Evolutionary conservation across 2,329 filamentous ascomycete species (phyloP), one percentile per base, ranked within the genome.

Genomic region (Colletotrichum navitas): DNA sequence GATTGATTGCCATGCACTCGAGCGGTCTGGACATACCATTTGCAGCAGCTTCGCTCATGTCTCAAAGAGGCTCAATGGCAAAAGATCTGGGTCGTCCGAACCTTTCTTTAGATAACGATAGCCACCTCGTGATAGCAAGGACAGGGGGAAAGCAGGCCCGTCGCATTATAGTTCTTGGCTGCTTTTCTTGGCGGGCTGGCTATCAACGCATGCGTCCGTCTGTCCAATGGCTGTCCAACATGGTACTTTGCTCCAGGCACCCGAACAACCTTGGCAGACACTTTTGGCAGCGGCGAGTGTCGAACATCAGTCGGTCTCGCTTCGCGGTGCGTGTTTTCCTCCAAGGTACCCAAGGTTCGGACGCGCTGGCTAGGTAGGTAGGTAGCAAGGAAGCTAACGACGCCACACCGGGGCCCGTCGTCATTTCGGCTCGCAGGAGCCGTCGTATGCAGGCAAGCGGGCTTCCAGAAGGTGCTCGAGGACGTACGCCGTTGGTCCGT

Each of bases 101-200:
- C 8, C 12, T 18, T 32, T 16, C 12, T 18, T n/a, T 8, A 36
- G 45, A 24, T 21, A 12, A 47, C 1, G 18, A 45, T 4, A 29
- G 29, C 4, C 29, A 29, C 29, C 29, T 43, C 41, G 41, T 43
- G 16, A 45, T 45, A 11, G 43, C 43, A 45, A n/a, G 43, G 43
- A 11, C 4, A n/a, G 8, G 41, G 41, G 32, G 21, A 51, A 62
- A 62, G 59, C 10, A 62, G 26, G 24, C 45, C 16, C 32, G 14
- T 29, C 45, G 45, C n/a, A 34, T 47, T 14, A 21, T 8, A 14
- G 6, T 39, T 26, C 12, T 51, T 21, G 11, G 43, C n/a, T 61
- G 61, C 29, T 56, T 29, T 60, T 43, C 65, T 71, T 71, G 68
- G 64, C 65, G 45, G 26, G 7, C 8, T 47, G n/a, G 45, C 29